Base-by-base conservation (phyloP, 2,329 filamentous ascomycete species). In the Aspergillus ibericus region DNA sequence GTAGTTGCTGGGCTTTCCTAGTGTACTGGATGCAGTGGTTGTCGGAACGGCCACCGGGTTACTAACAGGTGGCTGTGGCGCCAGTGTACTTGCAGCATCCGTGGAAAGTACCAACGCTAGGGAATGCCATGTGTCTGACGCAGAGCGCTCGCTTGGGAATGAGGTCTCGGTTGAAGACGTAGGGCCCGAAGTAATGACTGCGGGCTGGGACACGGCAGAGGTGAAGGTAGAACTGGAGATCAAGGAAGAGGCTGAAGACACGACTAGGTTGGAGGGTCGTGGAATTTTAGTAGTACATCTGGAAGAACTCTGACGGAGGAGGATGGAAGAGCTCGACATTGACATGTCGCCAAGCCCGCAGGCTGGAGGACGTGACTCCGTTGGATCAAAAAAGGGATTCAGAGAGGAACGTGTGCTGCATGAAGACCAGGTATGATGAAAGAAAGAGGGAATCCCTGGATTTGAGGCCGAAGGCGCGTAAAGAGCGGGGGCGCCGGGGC, bases 211-310 rank as follows among this genome's bases (percentile, higher is more conserved):
- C 27, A 42, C 44, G 25, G 59, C 49, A 22, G 48, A 29, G 10
- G 55, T 36, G 35, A 58, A 53, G 15, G 50, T 55, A 13, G 59
- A 57, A 15, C 54, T 44, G 34, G 53, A 32, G 42, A 38, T 38
- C 8, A 44, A 34, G 13, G 60, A 44, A 42, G 63, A 52, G n/a
- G 59, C 55, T 12, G 50, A 53, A 29, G 35, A n/a, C 50, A 53
- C 50, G 5, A 40, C 9, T 5, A 29, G 16, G 3, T 55, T 58
- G n/a, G 67, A 63, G 29, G 62, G 52, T 38, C 63, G 63, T 47
- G 58, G 61, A 34, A 68, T 53, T 55, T 66, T 68, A 38, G 66
- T 68, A 38, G 66, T 68, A 55, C 67, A 71, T 63, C 64, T 61
- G 46, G 64, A 60, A 36, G 64, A 60, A 36, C 67, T 65, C 38